Evolutionary conservation across 1,139 yeast genomes (phyloP).

Genomic region (Blastobotrys aristatus): DNA sequence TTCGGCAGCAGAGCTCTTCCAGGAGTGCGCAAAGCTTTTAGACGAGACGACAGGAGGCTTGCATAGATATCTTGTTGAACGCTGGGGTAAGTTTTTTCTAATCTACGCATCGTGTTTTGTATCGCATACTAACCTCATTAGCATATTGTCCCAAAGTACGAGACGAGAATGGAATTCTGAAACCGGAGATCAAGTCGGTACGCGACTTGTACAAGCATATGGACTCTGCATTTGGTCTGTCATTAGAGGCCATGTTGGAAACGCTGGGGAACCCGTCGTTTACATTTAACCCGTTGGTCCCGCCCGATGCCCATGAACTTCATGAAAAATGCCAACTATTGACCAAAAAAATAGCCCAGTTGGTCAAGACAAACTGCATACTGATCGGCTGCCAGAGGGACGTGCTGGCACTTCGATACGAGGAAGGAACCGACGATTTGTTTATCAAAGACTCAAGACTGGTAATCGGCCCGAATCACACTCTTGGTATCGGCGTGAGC

Average conservation of each 20-base stretch:
- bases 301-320: background rate
- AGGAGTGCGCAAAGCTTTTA: background rate
- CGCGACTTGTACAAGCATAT: background rate
- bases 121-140: no score
- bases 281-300: background rate
- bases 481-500: background rate
- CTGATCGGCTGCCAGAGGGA: background rate
- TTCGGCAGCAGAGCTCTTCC: background rate
- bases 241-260: background rate
- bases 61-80: background rate
- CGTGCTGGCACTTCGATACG: background rate
- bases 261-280: background rate
- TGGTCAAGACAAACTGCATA: background rate
- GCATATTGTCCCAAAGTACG: background rate
- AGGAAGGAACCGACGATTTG: background rate
- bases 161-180: background rate
- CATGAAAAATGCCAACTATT: background rate
- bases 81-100: constrained; percentile 9
- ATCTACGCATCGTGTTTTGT: no score
- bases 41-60: constrained; percentile 4
- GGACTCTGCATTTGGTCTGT: background rate
- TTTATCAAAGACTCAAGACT: background rate
- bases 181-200: background rate
- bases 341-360: background rate
- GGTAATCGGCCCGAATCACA: background rate